Evolutionary conservation across 768 basidiomycete genomes (phyloP), one percentile per base, ranked within the genome.

Genomic region (Suillus spraguei): DNA sequence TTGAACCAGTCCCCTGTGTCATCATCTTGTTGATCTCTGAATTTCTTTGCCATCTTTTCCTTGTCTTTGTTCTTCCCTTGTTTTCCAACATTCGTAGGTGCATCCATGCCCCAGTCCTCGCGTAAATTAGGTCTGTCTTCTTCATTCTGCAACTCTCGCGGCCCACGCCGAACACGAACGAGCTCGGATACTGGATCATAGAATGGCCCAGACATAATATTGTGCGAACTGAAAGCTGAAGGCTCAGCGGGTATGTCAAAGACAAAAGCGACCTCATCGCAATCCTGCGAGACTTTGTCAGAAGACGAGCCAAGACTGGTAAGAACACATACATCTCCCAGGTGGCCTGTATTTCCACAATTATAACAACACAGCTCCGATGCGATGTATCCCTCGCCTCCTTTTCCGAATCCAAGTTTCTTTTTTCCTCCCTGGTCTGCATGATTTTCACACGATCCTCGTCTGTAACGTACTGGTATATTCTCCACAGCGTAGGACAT

Each of bases 301-400:
- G 56, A 39, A 17, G 52, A 33, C 55, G 32, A 42, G 2, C 14
- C 13, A 39, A 17, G 22, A 39, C 59, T 16, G 13, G 28, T 55
- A 38, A 50, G 35, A 60, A 52, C 52, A 79, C 89, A 76, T 69
- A 93, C 92, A 68, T 94, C 92, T 53, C 92, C 92, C 72, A 89
- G 83, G 73, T 94, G 92, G 4, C 90, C 92, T 59, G 74, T 74
- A 35, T 77, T 77, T 47, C 89, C 92, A 66, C 92, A 94, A 67
- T 90, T 91, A 71, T 92, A 91, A 72, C 92, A 94, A 89, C 89
- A 94, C 67, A 85, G 80, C 69, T 91, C 90, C 39, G 76, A 73
- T 5, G 84, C 89, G 60, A 94, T 87, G 73, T 89, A 92, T 7
- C 88, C 90, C 72, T 93, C 92, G 11, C 91, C 90, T 16, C 92